Conservation (phyloP, 495 filamentous ascomycete genomes). For the Alectoria sarmentosa region DNA sequence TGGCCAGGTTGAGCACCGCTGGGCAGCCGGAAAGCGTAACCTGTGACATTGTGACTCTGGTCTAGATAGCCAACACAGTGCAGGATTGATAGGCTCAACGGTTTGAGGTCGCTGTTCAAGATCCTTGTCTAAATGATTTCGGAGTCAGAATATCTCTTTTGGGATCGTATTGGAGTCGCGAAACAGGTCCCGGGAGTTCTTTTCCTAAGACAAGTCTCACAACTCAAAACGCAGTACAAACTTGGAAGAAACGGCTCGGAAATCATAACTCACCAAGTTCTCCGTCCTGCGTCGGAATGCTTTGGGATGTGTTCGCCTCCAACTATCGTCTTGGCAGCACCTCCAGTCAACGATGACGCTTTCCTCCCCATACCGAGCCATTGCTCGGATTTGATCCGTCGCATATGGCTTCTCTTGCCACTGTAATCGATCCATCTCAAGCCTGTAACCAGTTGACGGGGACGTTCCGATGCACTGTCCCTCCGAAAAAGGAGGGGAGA, state of each 20-base stretch:
- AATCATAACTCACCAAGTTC: too few relatives aligned
- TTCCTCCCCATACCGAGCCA: conserved; percentile 22
- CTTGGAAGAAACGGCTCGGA: too few relatives aligned
- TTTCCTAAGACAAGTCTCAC: too few relatives aligned
- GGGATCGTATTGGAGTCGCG: too few relatives aligned
- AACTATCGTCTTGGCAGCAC: conserved; percentile 25
- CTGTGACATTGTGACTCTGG: conserved; percentile 18
- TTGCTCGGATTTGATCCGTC: conserved; percentile 22
- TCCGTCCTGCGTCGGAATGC: conserved; percentile 23
- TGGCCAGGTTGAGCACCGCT: conserved; percentile 13
- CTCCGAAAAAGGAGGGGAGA: neutral
- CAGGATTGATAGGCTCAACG: conserved; percentile 21
- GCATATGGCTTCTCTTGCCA: conserved; percentile 21
- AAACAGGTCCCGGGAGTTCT: too few relatives aligned
- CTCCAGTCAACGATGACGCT: conserved; percentile 27
- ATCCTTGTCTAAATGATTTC: too few relatives aligned
- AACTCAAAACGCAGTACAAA: too few relatives aligned
- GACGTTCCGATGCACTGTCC: neutral
- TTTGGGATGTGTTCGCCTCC: conserved; percentile 21
- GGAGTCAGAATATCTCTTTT: too few relatives aligned
- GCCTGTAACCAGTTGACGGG: conserved; percentile 13
- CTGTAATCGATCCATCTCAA: conserved; percentile 21
- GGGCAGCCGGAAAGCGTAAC: conserved; percentile 24
- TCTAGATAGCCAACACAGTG: conserved; percentile 27
- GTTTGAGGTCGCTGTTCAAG: conserved; percentile 26